Conservation (phyloP, 2,329 filamentous ascomycete species). For the Alternaria solani region DNA sequence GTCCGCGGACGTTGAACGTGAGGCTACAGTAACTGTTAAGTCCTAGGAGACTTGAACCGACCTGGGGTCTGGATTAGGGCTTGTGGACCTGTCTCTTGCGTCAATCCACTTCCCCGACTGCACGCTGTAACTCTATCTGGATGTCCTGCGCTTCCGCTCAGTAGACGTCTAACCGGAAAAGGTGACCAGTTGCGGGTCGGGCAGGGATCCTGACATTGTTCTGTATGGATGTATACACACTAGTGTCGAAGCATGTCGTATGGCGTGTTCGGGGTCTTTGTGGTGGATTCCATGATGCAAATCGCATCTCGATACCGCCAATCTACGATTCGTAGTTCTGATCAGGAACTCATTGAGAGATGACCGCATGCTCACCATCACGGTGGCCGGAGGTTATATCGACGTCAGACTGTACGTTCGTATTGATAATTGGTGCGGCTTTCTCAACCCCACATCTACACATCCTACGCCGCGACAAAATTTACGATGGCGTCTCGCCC, state of each 20-base stretch:
- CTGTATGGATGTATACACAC: constrained; percentile 10
- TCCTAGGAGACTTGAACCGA: constrained; percentile 1
- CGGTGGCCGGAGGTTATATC: background rate
- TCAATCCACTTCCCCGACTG: constrained; percentile 17
- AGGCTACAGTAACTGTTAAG: constrained; percentile 18
- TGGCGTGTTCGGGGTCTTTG: background rate
- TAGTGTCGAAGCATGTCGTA: background rate
- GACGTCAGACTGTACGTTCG: too few relatives aligned
- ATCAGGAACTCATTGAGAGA: background rate
- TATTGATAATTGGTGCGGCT: background rate
- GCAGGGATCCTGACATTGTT: constrained; percentile 2
- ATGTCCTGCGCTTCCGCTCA: background rate
- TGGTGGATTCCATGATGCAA: constrained; percentile 1
- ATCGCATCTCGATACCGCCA: background rate
- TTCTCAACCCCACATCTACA: background rate
- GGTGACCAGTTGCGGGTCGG: constrained; percentile 8
- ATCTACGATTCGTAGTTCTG: background rate
- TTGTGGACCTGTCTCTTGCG: background rate
- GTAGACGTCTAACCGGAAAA: constrained; percentile 3
- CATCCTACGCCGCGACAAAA: background rate
- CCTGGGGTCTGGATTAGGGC: constrained; percentile 8
- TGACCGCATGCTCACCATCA: background rate
- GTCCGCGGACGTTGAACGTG: constrained; percentile 1
- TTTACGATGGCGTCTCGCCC: background rate
- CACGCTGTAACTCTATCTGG: constrained; percentile 8